A percentile compares a stretch with the other conserved stretches of the same genome.
Conservation (phyloP, 129 eudicot genomes). For the Saussurea involucrata region DNA sequence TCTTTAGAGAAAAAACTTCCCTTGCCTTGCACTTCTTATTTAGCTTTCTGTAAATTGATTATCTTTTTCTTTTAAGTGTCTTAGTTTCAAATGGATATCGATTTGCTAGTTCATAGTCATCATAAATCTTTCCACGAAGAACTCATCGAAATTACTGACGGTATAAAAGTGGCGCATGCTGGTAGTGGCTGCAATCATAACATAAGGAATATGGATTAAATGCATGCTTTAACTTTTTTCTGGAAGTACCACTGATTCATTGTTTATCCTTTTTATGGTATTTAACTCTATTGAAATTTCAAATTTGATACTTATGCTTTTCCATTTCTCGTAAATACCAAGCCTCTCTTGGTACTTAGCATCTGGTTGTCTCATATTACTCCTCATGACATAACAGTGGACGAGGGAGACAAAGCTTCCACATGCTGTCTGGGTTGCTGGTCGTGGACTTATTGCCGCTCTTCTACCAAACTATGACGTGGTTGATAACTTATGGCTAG, state of each 20-base stretch:
- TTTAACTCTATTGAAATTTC: not conserved
- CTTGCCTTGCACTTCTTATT: not conserved
- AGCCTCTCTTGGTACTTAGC: not conserved
- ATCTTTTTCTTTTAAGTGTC: not conserved
- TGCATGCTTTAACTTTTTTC: not conserved
- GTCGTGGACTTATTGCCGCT: slow-evolving; percentile 84
- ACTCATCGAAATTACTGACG: not conserved
- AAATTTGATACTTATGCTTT: not conserved
- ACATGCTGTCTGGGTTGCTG: slow-evolving; percentile 99
- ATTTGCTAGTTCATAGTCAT: not conserved
- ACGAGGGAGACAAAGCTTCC: slow-evolving; percentile 80
- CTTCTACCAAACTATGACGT: slow-evolving; percentile 90
- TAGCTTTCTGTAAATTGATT: not conserved
- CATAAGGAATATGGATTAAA: not conserved
- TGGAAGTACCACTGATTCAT: not conserved
- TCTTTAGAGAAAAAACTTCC: not conserved
- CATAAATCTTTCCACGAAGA: not conserved
- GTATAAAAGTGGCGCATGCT: not conserved
- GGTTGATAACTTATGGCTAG: slow-evolving; percentile 94
- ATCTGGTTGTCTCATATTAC: slow-evolving; percentile 1
- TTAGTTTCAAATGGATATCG: not conserved
- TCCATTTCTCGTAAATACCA: not conserved
- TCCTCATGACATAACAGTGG: slow-evolving; percentile 48
- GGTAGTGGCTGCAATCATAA: not conserved
- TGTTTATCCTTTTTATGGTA: not conserved